These are phyloP conservation scores for Nakazawaea peltata DNA, from an alignment of 805 yeast species.

Conservation along the genomic window DNA sequence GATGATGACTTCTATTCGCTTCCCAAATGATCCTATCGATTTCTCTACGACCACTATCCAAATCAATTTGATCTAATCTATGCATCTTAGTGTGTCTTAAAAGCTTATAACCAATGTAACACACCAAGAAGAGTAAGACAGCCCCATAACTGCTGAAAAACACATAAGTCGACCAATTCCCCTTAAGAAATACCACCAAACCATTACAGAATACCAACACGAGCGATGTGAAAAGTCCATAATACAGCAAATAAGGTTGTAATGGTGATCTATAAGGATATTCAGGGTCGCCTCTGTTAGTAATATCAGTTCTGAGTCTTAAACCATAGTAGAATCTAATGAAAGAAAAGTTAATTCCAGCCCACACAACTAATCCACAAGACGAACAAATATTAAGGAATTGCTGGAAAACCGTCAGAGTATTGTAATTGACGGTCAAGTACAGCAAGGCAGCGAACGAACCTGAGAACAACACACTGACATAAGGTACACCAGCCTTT, in stretches of 20 bases:
- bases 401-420: conserved; percentile 59
- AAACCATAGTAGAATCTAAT: conserved; percentile 49
- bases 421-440: conserved; percentile 47
- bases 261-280: conserved; percentile 50
- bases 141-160: conserved; percentile 51
- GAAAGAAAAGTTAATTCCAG: conserved; percentile 51
- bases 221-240: conserved; percentile 37
- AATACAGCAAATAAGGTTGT: conserved; percentile 46
- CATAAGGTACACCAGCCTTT: conserved; percentile 63
- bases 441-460: conserved; percentile 53
- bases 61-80: conserved; percentile 66
- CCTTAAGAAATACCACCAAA: conserved; percentile 39
- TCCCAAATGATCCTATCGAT: conserved; percentile 78
- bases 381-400: conserved; percentile 64
- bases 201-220: conserved; percentile 39
- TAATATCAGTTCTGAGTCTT: conserved; percentile 47
- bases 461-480: conserved; percentile 59
- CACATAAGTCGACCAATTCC: conserved; percentile 39
- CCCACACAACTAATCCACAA: conserved; percentile 76
- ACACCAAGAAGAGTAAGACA: conserved; percentile 32
- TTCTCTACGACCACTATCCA: conserved; percentile 80
- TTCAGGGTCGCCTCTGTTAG: conserved; percentile 43
- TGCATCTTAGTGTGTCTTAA: conserved; percentile 58
- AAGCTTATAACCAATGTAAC: conserved; percentile 43
- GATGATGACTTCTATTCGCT: conserved; percentile 41